A percentile compares a stretch with the other conserved stretches of the same genome.
phyloP scores from a whole-genome alignment of 2,329 filamentous ascomycete genomes.

The Aquanectria penicillioides region DNA sequence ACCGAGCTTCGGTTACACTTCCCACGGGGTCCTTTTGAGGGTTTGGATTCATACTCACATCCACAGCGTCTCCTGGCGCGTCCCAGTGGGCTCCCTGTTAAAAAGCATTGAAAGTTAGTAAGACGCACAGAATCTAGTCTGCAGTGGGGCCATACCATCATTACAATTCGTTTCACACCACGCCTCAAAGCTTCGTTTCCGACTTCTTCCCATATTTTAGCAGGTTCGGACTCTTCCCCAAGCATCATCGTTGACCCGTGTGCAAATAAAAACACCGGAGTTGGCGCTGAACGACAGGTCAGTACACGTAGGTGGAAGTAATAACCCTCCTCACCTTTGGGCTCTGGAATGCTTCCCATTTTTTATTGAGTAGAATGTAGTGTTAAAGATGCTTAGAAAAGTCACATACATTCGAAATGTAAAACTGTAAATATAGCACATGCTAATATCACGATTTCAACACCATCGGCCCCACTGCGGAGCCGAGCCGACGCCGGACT shows the following conservation, averaged over 20 bases:
- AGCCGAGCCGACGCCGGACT: conserved; percentile 1
- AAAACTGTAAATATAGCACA: too few species aligned
- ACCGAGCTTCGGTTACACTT: conserved; percentile 72
- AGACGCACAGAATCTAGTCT: too few species aligned
- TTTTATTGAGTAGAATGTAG: too few species aligned
- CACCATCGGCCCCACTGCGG: neutral
- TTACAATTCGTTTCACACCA: conserved; percentile 70
- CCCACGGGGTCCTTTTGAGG: conserved; percentile 71
- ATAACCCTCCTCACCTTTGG: neutral
- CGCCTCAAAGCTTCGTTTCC: conserved; percentile 63
- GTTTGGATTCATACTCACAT: conserved; percentile 67
- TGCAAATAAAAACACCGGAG: conserved; percentile 74
- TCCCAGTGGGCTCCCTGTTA: conserved; percentile 73
- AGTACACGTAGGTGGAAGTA: neutral
- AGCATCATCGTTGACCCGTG: conserved; percentile 80
- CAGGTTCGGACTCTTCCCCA: conserved; percentile 69
- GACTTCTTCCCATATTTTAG: conserved; percentile 72
- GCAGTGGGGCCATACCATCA: conserved; percentile 74
- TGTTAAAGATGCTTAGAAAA: too few species aligned
- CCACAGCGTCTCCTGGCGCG: conserved; percentile 61
- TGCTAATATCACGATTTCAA: neutral
- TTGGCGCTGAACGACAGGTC: conserved; percentile 28
- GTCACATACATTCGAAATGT: too few species aligned
- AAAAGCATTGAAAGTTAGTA: too few species aligned
- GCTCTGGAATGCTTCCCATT: neutral